Evolutionary conservation across 2,329 filamentous ascomycete species (phyloP).

Genomic region (Cryphonectria nitschkei): DNA sequence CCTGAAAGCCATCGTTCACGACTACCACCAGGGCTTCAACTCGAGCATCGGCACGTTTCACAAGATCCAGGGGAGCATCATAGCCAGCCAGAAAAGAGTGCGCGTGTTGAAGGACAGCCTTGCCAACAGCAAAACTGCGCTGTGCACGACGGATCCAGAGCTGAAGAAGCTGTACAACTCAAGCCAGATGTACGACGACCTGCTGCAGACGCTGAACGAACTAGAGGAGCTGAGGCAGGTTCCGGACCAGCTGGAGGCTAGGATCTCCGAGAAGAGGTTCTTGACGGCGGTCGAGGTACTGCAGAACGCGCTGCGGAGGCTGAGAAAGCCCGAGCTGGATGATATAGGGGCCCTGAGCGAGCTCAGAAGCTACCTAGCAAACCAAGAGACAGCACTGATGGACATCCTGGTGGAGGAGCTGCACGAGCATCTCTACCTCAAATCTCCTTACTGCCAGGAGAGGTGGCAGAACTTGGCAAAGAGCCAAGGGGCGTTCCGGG

Average conservation of each 20-base stretch:
- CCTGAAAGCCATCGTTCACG: slow-evolving; percentile 93
- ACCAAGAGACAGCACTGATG: slow-evolving; percentile 88
- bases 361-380: slow-evolving; percentile 83
- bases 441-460: slow-evolving; percentile 96
- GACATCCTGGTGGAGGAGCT: slow-evolving; percentile 97
- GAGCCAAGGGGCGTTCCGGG: slow-evolving; percentile 58
- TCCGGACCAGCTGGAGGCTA: slow-evolving; percentile 89
- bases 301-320: slow-evolving; percentile 80
- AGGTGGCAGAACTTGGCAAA: slow-evolving; percentile 86
- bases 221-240: slow-evolving; percentile 88
- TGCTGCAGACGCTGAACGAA: slow-evolving; percentile 80
- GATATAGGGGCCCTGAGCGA: slow-evolving; percentile 88
- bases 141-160: slow-evolving; percentile 86
- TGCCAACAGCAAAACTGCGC: slow-evolving; percentile 75
- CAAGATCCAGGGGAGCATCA: slow-evolving; percentile 94
- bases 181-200: slow-evolving; percentile 87
- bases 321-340: slow-evolving; percentile 87
- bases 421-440: slow-evolving; percentile 95
- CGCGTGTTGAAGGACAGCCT: slow-evolving; percentile 83
- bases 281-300: slow-evolving; percentile 89
- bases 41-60: slow-evolving; percentile 98
- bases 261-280: slow-evolving; percentile 96
- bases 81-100: slow-evolving; percentile 83
- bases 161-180: slow-evolving; percentile 85
- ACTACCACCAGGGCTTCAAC: slow-evolving; percentile 99